Evolutionary conservation across 768 basidiomycete genomes (phyloP).

Genomic region (Candolleomyces efflorescens): DNA sequence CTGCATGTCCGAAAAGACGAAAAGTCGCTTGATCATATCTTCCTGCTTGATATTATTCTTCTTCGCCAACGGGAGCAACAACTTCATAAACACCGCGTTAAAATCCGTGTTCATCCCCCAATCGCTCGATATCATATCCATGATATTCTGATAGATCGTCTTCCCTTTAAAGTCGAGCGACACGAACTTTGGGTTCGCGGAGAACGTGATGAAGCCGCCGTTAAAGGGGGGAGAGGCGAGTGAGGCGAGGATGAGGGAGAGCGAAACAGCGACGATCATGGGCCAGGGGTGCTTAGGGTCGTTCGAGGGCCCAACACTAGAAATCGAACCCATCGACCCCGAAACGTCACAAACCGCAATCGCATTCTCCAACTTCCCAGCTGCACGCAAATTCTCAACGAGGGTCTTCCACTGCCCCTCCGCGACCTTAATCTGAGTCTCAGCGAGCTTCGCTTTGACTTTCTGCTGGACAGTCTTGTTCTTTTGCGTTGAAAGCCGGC

Average conservation of each 20-base stretch:
- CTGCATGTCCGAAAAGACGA: constrained; percentile 80
- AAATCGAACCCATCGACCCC: constrained; percentile 55
- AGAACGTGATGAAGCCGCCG: constrained; percentile 69
- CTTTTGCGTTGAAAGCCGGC: background rate
- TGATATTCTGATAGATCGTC: constrained; percentile 34
- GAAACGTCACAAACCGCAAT: constrained; percentile 74
- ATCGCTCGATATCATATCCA: constrained; percentile 24
- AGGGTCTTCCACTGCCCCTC: constrained; percentile 69
- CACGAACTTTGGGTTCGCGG: constrained; percentile 43
- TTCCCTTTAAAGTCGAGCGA: constrained; percentile 37
- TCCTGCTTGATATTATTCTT: constrained; percentile 53
- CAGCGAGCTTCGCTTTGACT: constrained; percentile 24
- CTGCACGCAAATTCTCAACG: constrained; percentile 46
- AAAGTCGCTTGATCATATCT: constrained; percentile 73
- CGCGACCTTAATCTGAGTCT: constrained; percentile 38
- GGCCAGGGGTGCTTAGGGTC: constrained; percentile 27
- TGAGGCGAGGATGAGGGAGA: constrained; percentile 62
- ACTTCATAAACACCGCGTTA: constrained; percentile 53
- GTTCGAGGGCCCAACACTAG: constrained; percentile 7
- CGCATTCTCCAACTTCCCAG: constrained; percentile 54
- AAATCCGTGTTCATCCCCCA: constrained; percentile 66
- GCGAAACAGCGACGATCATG: constrained; percentile 58
- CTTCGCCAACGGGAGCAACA: constrained; percentile 60
- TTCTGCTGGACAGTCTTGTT: constrained; percentile 18
- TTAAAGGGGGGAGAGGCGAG: constrained; percentile 62